A percentile compares a stretch with the other conserved stretches of the same genome.
Evolutionary conservation across 306 rosid genomes (phyloP).

Genomic region (Purshia tridentata): DNA sequence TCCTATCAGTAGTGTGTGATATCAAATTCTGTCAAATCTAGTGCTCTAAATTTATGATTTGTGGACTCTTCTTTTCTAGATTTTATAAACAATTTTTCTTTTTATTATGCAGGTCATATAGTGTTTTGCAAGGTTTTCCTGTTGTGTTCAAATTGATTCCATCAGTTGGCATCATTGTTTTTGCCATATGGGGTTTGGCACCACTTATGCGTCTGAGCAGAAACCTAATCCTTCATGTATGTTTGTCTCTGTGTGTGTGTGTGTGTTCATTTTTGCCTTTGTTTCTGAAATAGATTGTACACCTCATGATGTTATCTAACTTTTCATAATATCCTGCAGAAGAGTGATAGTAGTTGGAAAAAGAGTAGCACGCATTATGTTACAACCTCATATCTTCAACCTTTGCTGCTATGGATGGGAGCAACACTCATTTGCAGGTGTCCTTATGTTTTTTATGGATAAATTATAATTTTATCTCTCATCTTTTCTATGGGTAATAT

Average conservation of each 20-base stretch:
- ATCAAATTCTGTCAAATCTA: slow-evolving; percentile 8
- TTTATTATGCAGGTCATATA: slow-evolving; percentile 58
- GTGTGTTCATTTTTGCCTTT: slow-evolving; percentile 11
- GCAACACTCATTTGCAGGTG: slow-evolving; percentile 92
- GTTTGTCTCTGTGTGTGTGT: slow-evolving; percentile 13
- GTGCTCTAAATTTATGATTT: background rate
- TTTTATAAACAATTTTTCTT: background rate
- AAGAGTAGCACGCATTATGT: slow-evolving; percentile 66
- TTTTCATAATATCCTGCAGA: slow-evolving; percentile 50
- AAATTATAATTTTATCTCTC: background rate
- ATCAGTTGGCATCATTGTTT: slow-evolving; percentile 59
- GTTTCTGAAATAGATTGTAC: background rate
- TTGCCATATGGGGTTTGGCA: slow-evolving; percentile 81
- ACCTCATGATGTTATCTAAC: background rate
- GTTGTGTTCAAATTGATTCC: slow-evolving; percentile 58
- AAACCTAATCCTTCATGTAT: slow-evolving; percentile 58
- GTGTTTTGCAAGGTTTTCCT: slow-evolving; percentile 61
- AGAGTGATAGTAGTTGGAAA: slow-evolving; percentile 76
- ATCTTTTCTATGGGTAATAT: background rate
- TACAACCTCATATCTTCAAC: slow-evolving; percentile 69
- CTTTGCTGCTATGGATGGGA: slow-evolving; percentile 82
- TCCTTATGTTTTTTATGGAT: slow-evolving; percentile 19
- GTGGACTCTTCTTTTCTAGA: slow-evolving; percentile 9
- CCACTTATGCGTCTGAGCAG: slow-evolving; percentile 66
- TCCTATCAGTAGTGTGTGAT: slow-evolving; percentile 8